Percentiles rank a stretch among this genome's conserved stretches.
These are phyloP conservation scores for Fusarium sacchari DNA, from an alignment of 2,329 filamentous ascomycete species.

Conservation along the genomic window DNA sequence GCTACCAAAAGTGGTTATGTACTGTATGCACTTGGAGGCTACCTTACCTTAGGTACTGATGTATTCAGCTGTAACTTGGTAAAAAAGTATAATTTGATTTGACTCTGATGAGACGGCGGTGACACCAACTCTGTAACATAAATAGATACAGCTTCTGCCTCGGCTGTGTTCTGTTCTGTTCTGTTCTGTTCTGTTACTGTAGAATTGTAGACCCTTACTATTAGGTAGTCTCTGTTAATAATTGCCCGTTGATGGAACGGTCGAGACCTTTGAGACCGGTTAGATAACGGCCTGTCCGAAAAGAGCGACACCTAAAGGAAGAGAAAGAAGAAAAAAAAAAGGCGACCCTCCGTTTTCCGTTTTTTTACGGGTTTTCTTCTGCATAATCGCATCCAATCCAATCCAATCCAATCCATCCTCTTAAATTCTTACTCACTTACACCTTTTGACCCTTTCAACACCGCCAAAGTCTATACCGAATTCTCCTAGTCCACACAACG, in stretches of 20 bases:
- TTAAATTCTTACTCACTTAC: constrained; percentile 15
- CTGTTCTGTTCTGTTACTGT: background rate
- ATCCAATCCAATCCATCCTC: constrained; percentile 5
- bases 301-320: constrained; percentile 16
- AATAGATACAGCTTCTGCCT: background rate
- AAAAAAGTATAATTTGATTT: background rate
- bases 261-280: constrained; percentile 28
- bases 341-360: constrained; percentile 32
- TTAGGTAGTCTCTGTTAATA: background rate
- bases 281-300: constrained; percentile 34
- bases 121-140: background rate
- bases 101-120: background rate
- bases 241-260: constrained; percentile 22
- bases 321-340: background rate
- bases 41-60: background rate
- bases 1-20: background rate
- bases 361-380: constrained; percentile 13
- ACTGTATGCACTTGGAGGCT: background rate
- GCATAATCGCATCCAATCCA: constrained; percentile 9
- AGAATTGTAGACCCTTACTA: background rate
- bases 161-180: background rate
- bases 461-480: constrained; percentile 27
- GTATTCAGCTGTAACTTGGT: background rate
- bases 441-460: constrained; percentile 20
- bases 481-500: constrained; percentile 1